Evolutionary conservation across 2,329 filamentous ascomycete species (phyloP).

Genomic region (Botrytis galanthina): DNA sequence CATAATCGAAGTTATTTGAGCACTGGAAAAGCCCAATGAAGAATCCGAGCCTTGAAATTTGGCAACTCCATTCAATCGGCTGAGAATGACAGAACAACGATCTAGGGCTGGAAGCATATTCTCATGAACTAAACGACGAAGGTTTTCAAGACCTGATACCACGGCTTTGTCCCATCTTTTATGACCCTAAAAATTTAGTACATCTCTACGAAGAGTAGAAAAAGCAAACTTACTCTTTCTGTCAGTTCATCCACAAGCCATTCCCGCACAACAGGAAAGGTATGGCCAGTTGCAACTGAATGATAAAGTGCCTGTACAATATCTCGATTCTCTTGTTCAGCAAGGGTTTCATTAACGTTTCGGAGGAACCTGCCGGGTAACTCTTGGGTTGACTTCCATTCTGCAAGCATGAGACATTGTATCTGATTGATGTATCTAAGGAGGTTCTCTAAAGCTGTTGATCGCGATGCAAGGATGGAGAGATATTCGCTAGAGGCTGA

Average conservation of each 20-base stretch:
- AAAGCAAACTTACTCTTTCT: constrained; percentile 60
- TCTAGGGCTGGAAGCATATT: constrained; percentile 88
- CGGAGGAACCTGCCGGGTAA: constrained; percentile 75
- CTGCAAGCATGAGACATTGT: constrained; percentile 72
- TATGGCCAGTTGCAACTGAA: constrained; percentile 79
- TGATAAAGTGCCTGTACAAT: constrained; percentile 80
- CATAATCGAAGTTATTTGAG: constrained; percentile 61
- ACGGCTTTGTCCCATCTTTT: constrained; percentile 95
- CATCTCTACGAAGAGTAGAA: constrained; percentile 6
- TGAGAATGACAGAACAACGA: constrained; percentile 75
- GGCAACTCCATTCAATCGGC: constrained; percentile 78
- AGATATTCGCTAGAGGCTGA: constrained; percentile 75
- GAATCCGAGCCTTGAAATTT: constrained; percentile 69
- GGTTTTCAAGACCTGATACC: constrained; percentile 69
- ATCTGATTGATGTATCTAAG: constrained; percentile 81
- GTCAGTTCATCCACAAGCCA: constrained; percentile 84
- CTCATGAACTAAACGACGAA: constrained; percentile 77
- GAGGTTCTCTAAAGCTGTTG: constrained; percentile 82
- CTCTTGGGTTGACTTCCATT: constrained; percentile 81
- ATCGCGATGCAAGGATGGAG: constrained; percentile 80
- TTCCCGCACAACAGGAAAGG: constrained; percentile 71
- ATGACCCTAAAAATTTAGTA: constrained; percentile 60
- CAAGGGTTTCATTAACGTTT: constrained; percentile 73
- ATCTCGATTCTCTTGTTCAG: constrained; percentile 60
- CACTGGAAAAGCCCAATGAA: constrained; percentile 63